Conservation (phyloP, 2,329 filamentous ascomycete genomes). For the Fusarium anguioides region DNA sequence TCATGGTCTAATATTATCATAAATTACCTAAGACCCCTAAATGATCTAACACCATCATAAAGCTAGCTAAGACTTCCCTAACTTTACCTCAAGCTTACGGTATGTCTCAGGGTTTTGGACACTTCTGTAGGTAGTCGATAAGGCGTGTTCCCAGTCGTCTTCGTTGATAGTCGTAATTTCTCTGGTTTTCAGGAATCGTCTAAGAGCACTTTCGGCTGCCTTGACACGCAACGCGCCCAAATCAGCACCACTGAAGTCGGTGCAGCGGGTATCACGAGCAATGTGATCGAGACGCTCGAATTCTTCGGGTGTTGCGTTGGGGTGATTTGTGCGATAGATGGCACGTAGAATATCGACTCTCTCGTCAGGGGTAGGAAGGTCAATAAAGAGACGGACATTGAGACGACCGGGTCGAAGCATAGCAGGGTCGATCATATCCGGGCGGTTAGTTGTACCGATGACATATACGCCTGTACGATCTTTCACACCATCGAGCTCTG, state of each 20-base stretch:
- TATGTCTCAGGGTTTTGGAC: conserved; percentile 61
- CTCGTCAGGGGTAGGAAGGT: conserved; percentile 81
- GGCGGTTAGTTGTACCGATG: conserved; percentile 93
- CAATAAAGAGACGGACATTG: conserved; percentile 89
- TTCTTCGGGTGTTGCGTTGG: conserved; percentile 56
- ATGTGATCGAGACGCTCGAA: conserved; percentile 68
- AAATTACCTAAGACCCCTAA: too few species aligned
- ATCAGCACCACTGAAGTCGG: conserved; percentile 80
- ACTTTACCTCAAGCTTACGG: conserved; percentile 45
- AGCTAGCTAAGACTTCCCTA: conserved; percentile 15
- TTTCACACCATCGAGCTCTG: conserved; percentile 89
- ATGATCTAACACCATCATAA: too few species aligned
- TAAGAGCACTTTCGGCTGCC: conserved; percentile 62
- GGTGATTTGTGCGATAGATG: conserved; percentile 61
- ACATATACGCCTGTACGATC: conserved; percentile 89
- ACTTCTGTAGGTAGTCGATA: conserved; percentile 61
- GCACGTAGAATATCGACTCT: conserved; percentile 87
- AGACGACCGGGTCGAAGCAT: conserved; percentile 93
- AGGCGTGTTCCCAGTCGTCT: conserved; percentile 65
- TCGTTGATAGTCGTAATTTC: conserved; percentile 44
- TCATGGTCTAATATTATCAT: too few species aligned
- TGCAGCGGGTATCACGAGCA: conserved; percentile 74
- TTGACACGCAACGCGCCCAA: conserved; percentile 61
- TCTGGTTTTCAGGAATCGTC: conserved; percentile 48
- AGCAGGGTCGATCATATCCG: conserved; percentile 95